Base-by-base conservation (phyloP, 225 moss, liverwort and hornwort species). In the Pleurozium schreberi region DNA sequence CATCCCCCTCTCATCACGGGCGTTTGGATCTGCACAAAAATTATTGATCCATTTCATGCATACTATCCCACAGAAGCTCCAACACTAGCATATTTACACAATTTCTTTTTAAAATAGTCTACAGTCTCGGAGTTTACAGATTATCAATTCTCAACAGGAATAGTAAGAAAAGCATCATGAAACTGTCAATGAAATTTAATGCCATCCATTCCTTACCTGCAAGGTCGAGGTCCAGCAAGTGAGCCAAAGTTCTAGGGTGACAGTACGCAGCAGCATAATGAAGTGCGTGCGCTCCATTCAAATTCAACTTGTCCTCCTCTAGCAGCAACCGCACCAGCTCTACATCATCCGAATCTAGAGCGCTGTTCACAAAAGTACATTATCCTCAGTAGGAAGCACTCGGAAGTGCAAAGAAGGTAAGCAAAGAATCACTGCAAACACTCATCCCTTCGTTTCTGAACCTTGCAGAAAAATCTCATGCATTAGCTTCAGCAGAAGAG, bases 221-320 rank as follows among this genome's bases (percentile, higher is more conserved):
- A 83, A 93, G 87, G 49, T 91, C 92, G 89, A 97, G 90, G 53
- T 96, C 95, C 79, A 98, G 95, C 82, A 98, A 93, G 90, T 95
- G 91, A 85, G 92, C 85, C 80, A 98, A 86, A 69, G 96, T 98
- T 93, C 95, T 95, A 59, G 97, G 95, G 88, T 98, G 96, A 90
- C 97, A 96, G 66, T 96, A 93, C 27, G 96, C 96, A 75, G 95
- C 95, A 81, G 98, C 98, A 88, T 98, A 98, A 89, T 97, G 98
- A 88, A 98, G 91, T 77, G 94, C 98, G 86, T 90, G 89, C 8
- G 96, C 97, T 88, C 92, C 93, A 94, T 98, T 92, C 76, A 98
- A 94, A 87, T 88, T 88, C 33, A 95, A 40, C 47, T 91, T 95
- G 45, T 94, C 90, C 90, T 98, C 98, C 20, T 95, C 93, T 76